Evolutionary conservation across 2,329 filamentous ascomycete genomes (phyloP).

Genomic region (Alternaria sp.): DNA sequence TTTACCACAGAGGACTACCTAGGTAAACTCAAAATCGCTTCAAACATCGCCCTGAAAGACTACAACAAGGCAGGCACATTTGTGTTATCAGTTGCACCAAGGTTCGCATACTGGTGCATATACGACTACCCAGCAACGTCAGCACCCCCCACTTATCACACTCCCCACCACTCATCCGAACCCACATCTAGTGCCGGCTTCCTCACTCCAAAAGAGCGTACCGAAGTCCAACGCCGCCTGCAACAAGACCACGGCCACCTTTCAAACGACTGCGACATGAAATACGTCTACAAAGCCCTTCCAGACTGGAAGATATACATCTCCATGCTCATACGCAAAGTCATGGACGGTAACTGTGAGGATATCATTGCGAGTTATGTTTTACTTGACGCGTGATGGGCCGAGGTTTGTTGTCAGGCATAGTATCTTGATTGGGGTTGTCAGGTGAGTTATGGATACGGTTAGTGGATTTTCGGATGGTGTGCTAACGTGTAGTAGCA

Average conservation of each 20-base stretch:
- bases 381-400: conserved; percentile 57
- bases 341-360: conserved; percentile 69
- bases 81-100: not conserved
- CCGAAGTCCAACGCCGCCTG: conserved; percentile 66
- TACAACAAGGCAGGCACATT: not conserved
- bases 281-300: conserved; percentile 51
- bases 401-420: conserved; percentile 59
- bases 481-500: conserved; percentile 37
- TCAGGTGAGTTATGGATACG: conserved; percentile 44
- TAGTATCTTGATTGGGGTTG: conserved; percentile 55
- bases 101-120: conserved; percentile 57
- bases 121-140: conserved; percentile 66
- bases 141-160: conserved; percentile 67
- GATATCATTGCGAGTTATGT: conserved; percentile 71
- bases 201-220: conserved; percentile 62
- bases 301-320: conserved; percentile 57
- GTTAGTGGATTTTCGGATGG: not conserved
- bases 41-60: not conserved
- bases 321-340: conserved; percentile 55
- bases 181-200: conserved; percentile 62
- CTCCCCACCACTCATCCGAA: conserved; percentile 61
- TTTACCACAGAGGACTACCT: not conserved
- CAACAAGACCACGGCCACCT: conserved; percentile 66
- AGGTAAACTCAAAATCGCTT: not conserved
- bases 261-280: conserved; percentile 51